phyloP scores from a whole-genome alignment of 2,329 filamentous ascomycete genomes.

The Epichloe typhina region DNA sequence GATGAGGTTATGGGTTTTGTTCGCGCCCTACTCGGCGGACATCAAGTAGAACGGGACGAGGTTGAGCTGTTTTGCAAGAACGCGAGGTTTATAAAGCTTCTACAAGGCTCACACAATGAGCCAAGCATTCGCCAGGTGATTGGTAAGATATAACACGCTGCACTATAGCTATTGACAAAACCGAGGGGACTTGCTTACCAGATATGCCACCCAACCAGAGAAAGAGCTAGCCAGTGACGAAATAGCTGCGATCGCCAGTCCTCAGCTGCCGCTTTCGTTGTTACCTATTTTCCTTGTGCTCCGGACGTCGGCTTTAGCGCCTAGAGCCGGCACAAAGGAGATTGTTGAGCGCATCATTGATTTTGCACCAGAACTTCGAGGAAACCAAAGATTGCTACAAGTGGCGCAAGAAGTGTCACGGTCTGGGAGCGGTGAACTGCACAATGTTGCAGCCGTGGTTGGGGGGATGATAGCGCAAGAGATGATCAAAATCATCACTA shows the following conservation, averaged over 20 bases:
- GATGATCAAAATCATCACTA: slow-evolving; percentile 76
- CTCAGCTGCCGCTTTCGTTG: slow-evolving; percentile 43
- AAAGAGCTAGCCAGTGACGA: slow-evolving; percentile 42
- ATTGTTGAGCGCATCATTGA: slow-evolving; percentile 36
- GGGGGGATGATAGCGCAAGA: slow-evolving; percentile 92
- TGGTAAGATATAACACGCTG: slow-evolving; percentile 28
- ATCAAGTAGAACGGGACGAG: slow-evolving; percentile 52
- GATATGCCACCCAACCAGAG: slow-evolving; percentile 23
- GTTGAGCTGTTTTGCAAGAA: slow-evolving; percentile 94
- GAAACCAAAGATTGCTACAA: slow-evolving; percentile 36
- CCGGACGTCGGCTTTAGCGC: slow-evolving; percentile 34
- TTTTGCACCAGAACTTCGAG: slow-evolving; percentile 32
- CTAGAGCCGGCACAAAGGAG: slow-evolving; percentile 33
- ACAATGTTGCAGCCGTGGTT: slow-evolving; percentile 78
- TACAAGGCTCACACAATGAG: slow-evolving; percentile 40
- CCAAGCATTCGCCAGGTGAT: slow-evolving; percentile 38
- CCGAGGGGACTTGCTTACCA: not conserved
- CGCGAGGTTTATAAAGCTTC: slow-evolving; percentile 80
- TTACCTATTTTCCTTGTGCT: slow-evolving; percentile 59
- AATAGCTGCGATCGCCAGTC: slow-evolving; percentile 31
- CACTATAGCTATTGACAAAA: not conserved
- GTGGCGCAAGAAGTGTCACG: slow-evolving; percentile 57
- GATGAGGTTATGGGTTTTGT: slow-evolving; percentile 59
- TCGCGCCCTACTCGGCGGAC: slow-evolving; percentile 35
- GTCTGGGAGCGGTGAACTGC: slow-evolving; percentile 71